Conservation (phyloP, 1,284 basidiomycete species). For the Mycena sp. region DNA sequence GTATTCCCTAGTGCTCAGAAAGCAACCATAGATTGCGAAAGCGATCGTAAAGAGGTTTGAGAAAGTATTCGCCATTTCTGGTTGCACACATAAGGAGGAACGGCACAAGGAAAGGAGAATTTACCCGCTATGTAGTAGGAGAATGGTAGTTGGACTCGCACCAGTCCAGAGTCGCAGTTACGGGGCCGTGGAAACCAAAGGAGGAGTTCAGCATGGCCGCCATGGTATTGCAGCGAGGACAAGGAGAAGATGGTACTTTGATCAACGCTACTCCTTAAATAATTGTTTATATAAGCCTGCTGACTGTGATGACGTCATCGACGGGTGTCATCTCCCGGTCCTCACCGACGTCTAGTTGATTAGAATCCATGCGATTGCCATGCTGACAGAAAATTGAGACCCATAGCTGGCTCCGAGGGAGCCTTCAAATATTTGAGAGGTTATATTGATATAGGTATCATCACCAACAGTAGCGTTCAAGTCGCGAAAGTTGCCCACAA, state of each 20-base stretch:
- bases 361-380: too few species aligned
- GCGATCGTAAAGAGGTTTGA: conserved; percentile 68
- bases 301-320: too few species aligned
- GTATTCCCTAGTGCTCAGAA: conserved; percentile 6
- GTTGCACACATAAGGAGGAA: not conserved
- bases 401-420: too few species aligned
- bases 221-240: not conserved
- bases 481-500: not conserved
- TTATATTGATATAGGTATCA: too few species aligned
- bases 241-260: not conserved
- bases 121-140: conserved; percentile 64
- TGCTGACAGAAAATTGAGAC: too few species aligned
- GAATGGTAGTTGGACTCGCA: conserved; percentile 76
- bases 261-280: conserved; percentile 42
- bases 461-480: too few species aligned
- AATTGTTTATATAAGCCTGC: conserved; percentile 57
- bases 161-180: conserved; percentile 77
- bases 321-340: conserved; percentile 47
- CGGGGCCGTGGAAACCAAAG: conserved; percentile 64
- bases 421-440: too few species aligned
- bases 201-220: conserved; percentile 21
- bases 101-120: not conserved
- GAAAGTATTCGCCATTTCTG: conserved; percentile 70
- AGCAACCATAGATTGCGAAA: conserved; percentile 57
- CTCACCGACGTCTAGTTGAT: not conserved